Evolutionary conservation across 768 basidiomycete genomes (phyloP).

Genomic region (Asterophora parasitica): DNA sequence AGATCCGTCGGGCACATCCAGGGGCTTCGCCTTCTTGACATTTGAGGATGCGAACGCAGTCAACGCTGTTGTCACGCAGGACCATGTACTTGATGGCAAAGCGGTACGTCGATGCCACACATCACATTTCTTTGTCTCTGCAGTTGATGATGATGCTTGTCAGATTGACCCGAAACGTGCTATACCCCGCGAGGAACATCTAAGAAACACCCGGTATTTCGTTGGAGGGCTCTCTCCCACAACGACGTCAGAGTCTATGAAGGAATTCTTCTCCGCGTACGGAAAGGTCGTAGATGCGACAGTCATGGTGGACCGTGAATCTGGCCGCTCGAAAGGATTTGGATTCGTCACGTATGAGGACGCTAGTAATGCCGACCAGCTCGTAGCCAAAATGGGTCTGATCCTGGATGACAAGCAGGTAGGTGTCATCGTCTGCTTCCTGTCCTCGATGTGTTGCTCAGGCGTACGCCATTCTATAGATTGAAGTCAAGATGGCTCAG

Average conservation of each 20-base stretch:
- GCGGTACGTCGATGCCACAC: slow-evolving; percentile 38
- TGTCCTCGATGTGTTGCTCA: no score
- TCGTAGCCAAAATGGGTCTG: slow-evolving; percentile 63
- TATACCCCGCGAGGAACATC: slow-evolving; percentile 77
- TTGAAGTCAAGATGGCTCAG: slow-evolving; percentile 81
- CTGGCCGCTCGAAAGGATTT: slow-evolving; percentile 74
- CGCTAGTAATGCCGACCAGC: slow-evolving; percentile 55
- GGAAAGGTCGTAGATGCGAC: slow-evolving; percentile 83
- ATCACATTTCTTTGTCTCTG: no score
- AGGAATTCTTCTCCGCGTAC: slow-evolving; percentile 62
- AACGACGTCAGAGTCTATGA: slow-evolving; percentile 69
- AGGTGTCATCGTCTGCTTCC: slow-evolving; percentile 15
- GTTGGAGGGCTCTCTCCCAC: slow-evolving; percentile 69
- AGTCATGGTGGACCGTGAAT: slow-evolving; percentile 81
- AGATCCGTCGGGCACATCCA: slow-evolving; percentile 66
- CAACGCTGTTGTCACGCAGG: slow-evolving; percentile 56
- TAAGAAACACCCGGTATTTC: slow-evolving; percentile 73
- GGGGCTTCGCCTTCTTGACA: slow-evolving; percentile 84
- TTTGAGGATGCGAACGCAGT: slow-evolving; percentile 67
- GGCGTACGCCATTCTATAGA: slow-evolving; percentile 34
- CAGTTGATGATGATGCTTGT: background rate
- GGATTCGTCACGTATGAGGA: slow-evolving; percentile 83
- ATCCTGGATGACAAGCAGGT: slow-evolving; percentile 77
- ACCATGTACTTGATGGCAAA: slow-evolving; percentile 77
- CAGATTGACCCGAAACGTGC: slow-evolving; percentile 89